phyloP scores from a whole-genome alignment of 345 rosid genomes.

The Balakata baccata region DNA sequence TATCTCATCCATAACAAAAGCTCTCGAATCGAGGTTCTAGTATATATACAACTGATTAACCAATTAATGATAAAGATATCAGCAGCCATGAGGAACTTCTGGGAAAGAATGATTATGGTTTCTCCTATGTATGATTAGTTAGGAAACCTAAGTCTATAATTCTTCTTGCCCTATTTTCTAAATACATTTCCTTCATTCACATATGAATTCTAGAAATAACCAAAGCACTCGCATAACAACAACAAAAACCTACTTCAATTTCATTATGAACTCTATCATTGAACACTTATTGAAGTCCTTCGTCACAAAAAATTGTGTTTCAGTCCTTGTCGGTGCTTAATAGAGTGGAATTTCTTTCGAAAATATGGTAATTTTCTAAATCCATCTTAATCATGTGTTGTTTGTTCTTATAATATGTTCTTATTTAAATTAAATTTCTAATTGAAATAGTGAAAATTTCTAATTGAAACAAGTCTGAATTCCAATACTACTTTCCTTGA shows the following conservation, averaged over 20 bases:
- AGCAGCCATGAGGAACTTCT: neutral
- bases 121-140: neutral
- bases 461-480: constrained; percentile 31
- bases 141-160: neutral
- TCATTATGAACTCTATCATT: constrained; percentile 59
- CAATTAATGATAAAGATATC: neutral
- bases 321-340: too few relatives aligned
- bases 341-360: too few relatives aligned
- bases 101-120: neutral
- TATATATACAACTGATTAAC: neutral
- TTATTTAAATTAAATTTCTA: too few relatives aligned
- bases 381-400: too few relatives aligned
- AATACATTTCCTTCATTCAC: neutral
- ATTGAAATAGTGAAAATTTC: too few relatives aligned
- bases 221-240: neutral
- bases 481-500: neutral
- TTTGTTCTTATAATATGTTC: too few relatives aligned
- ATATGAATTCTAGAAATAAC: neutral
- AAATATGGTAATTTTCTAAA: too few relatives aligned
- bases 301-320: too few relatives aligned
- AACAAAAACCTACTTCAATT: neutral
- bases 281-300: too few relatives aligned
- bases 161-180: neutral
- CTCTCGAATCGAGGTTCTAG: neutral
- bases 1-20: neutral